Base-by-base conservation (phyloP, 1,284 basidiomycete genomes). In the Mycosarcoma mackinlayi region DNA sequence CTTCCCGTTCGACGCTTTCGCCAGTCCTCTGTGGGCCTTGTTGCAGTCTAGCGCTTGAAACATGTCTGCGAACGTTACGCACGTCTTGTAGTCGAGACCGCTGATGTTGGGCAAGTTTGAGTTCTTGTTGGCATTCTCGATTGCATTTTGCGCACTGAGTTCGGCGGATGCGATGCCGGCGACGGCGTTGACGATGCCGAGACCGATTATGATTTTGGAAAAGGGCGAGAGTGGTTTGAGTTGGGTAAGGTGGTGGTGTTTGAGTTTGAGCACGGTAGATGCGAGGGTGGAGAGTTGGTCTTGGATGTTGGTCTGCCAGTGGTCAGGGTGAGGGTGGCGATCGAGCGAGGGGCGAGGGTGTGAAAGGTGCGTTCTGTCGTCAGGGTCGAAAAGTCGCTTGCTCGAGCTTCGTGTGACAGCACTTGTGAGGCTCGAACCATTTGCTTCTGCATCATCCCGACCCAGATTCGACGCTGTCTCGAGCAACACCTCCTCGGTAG, bases 231-330 rank as follows among this genome's bases (percentile, higher is more conserved):
- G 19, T 18, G 46, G 40, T 1, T n/a, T 8, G 11, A 39, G 16
- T 2, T 33, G 27, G 14, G 55, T 53, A 21, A 46, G 42, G 14
- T 62, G 60, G 9, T 56, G 47, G 18, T 47, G 21, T 16, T 47
- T 46, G 3, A 56, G 21, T 9, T 42, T 44, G 16, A 55, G 24
- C 10, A 62, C 11, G 1, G 59, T 37, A 0, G 41, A 7, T 37
- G 46, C 52, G 24, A 62, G 21, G 1, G 41, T 30, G 9, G 33
- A 16, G 8, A 62, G 19, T 7, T 47, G 47, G 5, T 46, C 47
- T 1, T 53, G 34, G 27, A 30, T 9, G 40, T 37, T 30, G 31
- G 34, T 34, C 14, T 23, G 34, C 11, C 10, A n/a, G 8, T 18
- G 27, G 8, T 33, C 13, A 0, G 13, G 30, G 30, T 10, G 13